These are phyloP conservation scores for Nigrograna mackinnonii DNA, from an alignment of 2,329 filamentous ascomycete genomes.

Conservation along the genomic window DNA sequence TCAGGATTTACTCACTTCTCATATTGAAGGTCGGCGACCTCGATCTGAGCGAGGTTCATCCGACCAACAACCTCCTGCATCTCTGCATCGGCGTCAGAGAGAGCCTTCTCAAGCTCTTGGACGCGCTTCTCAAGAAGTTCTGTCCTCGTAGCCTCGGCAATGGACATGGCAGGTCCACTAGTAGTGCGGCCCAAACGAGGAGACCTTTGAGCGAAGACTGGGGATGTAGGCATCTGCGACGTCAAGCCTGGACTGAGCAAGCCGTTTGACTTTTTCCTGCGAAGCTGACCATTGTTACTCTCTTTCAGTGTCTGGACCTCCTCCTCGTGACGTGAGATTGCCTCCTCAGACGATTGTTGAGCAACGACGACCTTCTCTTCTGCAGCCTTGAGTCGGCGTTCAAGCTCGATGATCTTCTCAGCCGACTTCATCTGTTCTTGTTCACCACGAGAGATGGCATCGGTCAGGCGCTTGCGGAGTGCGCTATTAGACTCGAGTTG, in stretches of 20 bases:
- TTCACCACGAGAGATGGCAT: slow-evolving; percentile 83
- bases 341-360: slow-evolving; percentile 85
- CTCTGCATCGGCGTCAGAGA: slow-evolving; percentile 74
- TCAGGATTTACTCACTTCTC: slow-evolving; percentile 52
- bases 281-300: slow-evolving; percentile 75
- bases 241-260: slow-evolving; percentile 57
- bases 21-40: slow-evolving; percentile 77
- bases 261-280: slow-evolving; percentile 66
- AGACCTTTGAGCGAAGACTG: slow-evolving; percentile 62
- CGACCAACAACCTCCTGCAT: slow-evolving; percentile 83
- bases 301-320: slow-evolving; percentile 78
- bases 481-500: slow-evolving; percentile 79
- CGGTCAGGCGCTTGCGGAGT: slow-evolving; percentile 74
- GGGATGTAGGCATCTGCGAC: slow-evolving; percentile 64
- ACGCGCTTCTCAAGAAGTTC: slow-evolving; percentile 78
- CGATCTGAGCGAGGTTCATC: slow-evolving; percentile 83
- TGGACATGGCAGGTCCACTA: slow-evolving; percentile 61
- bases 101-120: slow-evolving; percentile 80
- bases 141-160: slow-evolving; percentile 73
- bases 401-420: slow-evolving; percentile 80
- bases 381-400: slow-evolving; percentile 75
- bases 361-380: slow-evolving; percentile 84
- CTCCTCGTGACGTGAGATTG: slow-evolving; percentile 81
- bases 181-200: slow-evolving; percentile 65
- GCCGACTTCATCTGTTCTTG: slow-evolving; percentile 79